These are phyloP conservation scores for Acarospora socialis DNA, from an alignment of 2,329 filamentous ascomycete genomes.

Conservation along the genomic window DNA sequence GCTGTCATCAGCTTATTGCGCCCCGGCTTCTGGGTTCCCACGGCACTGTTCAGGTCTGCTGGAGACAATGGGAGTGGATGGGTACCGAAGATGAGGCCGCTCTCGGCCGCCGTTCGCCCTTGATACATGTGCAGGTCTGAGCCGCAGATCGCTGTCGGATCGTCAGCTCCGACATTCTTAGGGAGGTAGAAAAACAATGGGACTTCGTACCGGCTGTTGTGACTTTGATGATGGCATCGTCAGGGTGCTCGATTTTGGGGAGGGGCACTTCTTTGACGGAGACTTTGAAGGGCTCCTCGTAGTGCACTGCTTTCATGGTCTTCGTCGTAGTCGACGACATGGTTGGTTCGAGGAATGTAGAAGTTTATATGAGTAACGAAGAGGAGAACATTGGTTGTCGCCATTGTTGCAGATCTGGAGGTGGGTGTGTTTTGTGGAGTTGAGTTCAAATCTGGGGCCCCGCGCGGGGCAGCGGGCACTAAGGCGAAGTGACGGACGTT, in stretches of 20 bases:
- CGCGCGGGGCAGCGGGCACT: no score
- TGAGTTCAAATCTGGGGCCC: no score
- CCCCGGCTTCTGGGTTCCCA: not conserved
- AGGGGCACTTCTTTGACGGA: slow-evolving; percentile 45
- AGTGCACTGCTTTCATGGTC: slow-evolving; percentile 49
- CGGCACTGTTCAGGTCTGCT: not conserved
- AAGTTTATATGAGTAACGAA: not conserved
- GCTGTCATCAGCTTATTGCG: not conserved
- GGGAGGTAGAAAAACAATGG: not conserved
- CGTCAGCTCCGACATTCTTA: slow-evolving; percentile 7
- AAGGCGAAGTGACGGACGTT: no score
- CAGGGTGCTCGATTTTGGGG: slow-evolving; percentile 47
- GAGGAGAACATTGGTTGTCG: not conserved
- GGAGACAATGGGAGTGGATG: not conserved
- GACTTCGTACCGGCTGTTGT: slow-evolving; percentile 39
- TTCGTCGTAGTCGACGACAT: slow-evolving; percentile 11
- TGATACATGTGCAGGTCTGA: slow-evolving; percentile 45
- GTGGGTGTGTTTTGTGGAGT: not conserved
- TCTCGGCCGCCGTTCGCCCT: slow-evolving; percentile 47
- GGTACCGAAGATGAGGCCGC: slow-evolving; percentile 45
- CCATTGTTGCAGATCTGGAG: not conserved
- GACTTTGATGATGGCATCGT: slow-evolving; percentile 51
- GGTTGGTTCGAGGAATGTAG: not conserved
- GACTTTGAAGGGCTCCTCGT: slow-evolving; percentile 47
- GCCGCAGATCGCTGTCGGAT: slow-evolving; percentile 36